These are phyloP conservation scores for Erucastrum elatum DNA, from an alignment of 345 rosid genomes.

Conservation along the genomic window DNA sequence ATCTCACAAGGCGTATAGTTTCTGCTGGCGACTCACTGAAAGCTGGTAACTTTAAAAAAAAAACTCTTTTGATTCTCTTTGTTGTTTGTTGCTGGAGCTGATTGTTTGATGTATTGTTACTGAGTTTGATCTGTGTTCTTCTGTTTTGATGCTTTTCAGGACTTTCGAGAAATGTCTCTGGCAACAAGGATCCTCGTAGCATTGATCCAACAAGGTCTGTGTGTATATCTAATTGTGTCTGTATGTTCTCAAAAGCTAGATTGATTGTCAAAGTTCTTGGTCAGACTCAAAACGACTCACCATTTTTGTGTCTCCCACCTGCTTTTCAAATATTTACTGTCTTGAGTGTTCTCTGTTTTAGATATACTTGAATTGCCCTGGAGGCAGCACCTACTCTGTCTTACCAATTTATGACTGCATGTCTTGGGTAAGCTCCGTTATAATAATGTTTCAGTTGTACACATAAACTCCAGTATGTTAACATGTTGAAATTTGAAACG, in stretches of 20 bases:
- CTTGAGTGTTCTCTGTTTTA: slow-evolving; percentile 35
- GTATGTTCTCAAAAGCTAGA: background rate
- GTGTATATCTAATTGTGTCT: background rate
- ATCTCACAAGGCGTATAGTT: slow-evolving; percentile 32
- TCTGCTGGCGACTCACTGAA: slow-evolving; percentile 46
- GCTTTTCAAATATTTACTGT: background rate
- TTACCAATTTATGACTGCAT: slow-evolving; percentile 94
- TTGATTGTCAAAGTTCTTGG: slow-evolving; percentile 48
- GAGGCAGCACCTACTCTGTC: slow-evolving; percentile 89
- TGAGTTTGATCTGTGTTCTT: slow-evolving; percentile 6
- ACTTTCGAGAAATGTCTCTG: slow-evolving; percentile 46
- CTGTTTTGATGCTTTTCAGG: slow-evolving; percentile 45
- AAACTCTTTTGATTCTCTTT: background rate
- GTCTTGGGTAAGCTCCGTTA: slow-evolving; percentile 66
- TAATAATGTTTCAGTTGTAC: too few relatives aligned
- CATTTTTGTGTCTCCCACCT: background rate
- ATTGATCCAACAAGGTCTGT: slow-evolving; percentile 47
- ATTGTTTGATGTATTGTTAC: background rate
- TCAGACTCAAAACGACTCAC: slow-evolving; percentile 25
- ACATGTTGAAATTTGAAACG: too few relatives aligned
- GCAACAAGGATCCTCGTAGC: slow-evolving; percentile 40
- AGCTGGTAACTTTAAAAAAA: slow-evolving; percentile 32
- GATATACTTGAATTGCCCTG: slow-evolving; percentile 90
- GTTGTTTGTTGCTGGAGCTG: background rate
- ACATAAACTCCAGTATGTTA: too few relatives aligned